A percentile compares a stretch with the other conserved stretches of the same genome.
phyloP scores from a whole-genome alignment of 2,329 filamentous ascomycete genomes.

The Colletotrichum limetticola region DNA sequence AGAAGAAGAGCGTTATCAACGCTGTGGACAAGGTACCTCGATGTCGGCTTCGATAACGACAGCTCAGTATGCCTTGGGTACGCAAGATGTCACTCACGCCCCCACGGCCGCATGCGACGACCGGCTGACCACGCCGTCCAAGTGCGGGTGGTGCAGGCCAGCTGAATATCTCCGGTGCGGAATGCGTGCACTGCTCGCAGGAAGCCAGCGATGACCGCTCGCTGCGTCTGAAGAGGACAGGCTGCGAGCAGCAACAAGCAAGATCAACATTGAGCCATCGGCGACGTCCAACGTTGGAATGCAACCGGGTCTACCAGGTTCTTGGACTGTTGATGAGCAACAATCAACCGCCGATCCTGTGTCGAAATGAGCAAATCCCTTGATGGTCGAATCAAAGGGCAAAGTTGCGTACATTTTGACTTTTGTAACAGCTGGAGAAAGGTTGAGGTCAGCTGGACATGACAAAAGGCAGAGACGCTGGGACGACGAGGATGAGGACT shows the following conservation, averaged over 20 bases:
- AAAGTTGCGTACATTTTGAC: slow-evolving; percentile 20
- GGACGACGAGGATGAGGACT: slow-evolving; percentile 9
- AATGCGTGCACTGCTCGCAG: neutral
- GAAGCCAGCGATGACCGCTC: neutral
- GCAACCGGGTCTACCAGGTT: slow-evolving; percentile 26
- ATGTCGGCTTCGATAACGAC: neutral
- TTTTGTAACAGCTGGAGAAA: slow-evolving; percentile 33
- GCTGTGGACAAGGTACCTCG: slow-evolving; percentile 11
- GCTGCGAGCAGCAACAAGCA: neutral
- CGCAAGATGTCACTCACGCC: slow-evolving; percentile 5
- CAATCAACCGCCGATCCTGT: slow-evolving; percentile 24
- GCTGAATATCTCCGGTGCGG: neutral
- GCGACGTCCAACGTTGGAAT: slow-evolving; percentile 2
- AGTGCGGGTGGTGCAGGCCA: slow-evolving; percentile 26
- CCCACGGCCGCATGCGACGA: slow-evolving; percentile 30
- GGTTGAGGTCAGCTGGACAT: slow-evolving; percentile 34
- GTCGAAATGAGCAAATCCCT: slow-evolving; percentile 15
- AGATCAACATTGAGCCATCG: neutral
- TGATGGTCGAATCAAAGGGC: slow-evolving; percentile 12
- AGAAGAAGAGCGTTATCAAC: slow-evolving; percentile 16
- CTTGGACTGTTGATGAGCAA: slow-evolving; percentile 22
- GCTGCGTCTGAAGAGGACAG: neutral
- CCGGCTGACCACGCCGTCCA: slow-evolving; percentile 25
- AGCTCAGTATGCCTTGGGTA: slow-evolving; percentile 1
- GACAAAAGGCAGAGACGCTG: slow-evolving; percentile 5